Percentiles rank a stretch among this genome's conserved stretches.
phyloP scores from a whole-genome alignment of 306 rosid species.

The Lagenaria siceraria region DNA sequence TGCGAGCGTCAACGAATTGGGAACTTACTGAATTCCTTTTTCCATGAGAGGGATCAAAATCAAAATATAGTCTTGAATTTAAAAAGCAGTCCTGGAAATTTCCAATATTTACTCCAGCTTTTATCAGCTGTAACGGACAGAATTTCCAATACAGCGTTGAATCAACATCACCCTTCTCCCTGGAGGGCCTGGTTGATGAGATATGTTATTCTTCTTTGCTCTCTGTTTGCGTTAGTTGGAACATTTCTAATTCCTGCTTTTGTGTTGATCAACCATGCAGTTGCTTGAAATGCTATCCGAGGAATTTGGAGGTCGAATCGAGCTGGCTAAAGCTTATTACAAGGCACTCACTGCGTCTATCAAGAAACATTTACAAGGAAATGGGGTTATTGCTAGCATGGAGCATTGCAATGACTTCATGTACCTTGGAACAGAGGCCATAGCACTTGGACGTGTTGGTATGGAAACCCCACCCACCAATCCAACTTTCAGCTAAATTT shows the following conservation, averaged over 20 bases:
- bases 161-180: background rate
- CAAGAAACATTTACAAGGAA: conserved; percentile 59
- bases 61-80: background rate
- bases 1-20: background rate
- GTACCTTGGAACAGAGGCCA: conserved; percentile 69
- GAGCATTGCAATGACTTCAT: conserved; percentile 72
- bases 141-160: background rate
- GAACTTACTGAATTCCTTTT: background rate
- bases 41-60: background rate
- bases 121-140: background rate
- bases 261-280: conserved; percentile 19
- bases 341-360: conserved; percentile 48
- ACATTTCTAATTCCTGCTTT: background rate
- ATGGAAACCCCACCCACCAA: conserved; percentile 3
- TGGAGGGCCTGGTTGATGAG: background rate
- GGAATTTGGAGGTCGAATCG: conserved; percentile 59
- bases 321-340: conserved; percentile 48
- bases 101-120: background rate
- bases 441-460: conserved; percentile 67
- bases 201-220: background rate
- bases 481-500: background rate
- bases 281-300: conserved; percentile 62
- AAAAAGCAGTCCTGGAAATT: background rate
- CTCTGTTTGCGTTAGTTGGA: background rate
- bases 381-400: conserved; percentile 76